Evolutionary conservation across 2,329 filamentous ascomycete species (phyloP), one percentile per base, ranked within the genome.

Genomic region (Trichoderma sp.): DNA sequence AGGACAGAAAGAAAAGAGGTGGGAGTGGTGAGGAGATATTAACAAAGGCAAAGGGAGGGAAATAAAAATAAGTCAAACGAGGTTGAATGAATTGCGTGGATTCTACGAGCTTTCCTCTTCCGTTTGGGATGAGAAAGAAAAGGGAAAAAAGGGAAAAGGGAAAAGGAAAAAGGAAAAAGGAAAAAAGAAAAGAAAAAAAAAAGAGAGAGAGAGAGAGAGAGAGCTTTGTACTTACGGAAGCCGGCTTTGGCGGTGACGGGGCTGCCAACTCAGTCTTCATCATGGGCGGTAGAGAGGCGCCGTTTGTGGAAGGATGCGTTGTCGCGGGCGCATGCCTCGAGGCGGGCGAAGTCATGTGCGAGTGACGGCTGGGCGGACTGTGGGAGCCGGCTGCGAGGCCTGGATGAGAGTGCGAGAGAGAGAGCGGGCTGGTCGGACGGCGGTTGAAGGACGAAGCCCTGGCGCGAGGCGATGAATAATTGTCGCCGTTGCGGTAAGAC

Each of bases 371-470:
- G 3, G 82, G 78, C 59, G 82, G 81, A 70, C 81, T 84, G 72
- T 81, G 77, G 64, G 82, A 81, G 54, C 79, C 80, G 37, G 76
- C 73, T 56, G 78, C 76, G 52, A 80, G 80, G 72, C 80, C 81
- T 15, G 82, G 79, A 70, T 84, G 84, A 17, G 84, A 78, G 70
- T 85, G 84, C 19, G 84, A 81, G 65, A 82, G 84, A 15, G 84
- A 81, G 64, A 82, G 73, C 34, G 85, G 85, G 67, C 85, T 87
- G 64, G 80, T 81, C 27, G 84, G 80, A 48, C 81, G 79, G 70
- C 72, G 59, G 32, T 25, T 77, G 70, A 82, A 83, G 22, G 78
- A 78, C 27, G 81, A 74, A 64, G 78, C 75, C 50, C 81, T 78
- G 64, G 78, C 75, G 45, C 81, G 78, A 39, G 85, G 83, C 56